Base-by-base conservation (phyloP, 305 asterid genomes). In the Fraxinus albicans region DNA sequence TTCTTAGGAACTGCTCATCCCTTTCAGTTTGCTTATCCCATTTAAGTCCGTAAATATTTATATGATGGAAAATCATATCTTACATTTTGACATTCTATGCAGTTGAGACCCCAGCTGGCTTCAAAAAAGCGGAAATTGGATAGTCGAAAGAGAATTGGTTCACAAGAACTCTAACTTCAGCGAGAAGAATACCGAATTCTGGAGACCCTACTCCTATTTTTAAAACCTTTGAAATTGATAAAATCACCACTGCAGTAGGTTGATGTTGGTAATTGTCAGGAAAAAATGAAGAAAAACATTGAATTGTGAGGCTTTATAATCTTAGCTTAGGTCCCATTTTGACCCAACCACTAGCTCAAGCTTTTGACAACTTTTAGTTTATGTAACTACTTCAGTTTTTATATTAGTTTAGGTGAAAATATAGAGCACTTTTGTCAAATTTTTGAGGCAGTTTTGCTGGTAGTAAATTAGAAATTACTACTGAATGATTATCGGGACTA, bases 71-170 rank as follows among this genome's bases (percentile, higher is more conserved):
- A 60, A 74, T 38, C 38, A 8, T 29, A 29, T 67, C 50, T 60
- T 73, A 74, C 76, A 60, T 65, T 47, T 8, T 79, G 58, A 60
- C 82, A 31, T 79, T 81, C 27, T 77, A 73, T 87, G 88, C 91
- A 91, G 94, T 76, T 88, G 88, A 89, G 88, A 86, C 91, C 91
- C 21, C 89, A 85, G 79, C 86, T 89, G 70, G 86, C 86, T 84
- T 89, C 86, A 65, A 90, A 91, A 80, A 87, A 87, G 84, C 89
- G 87, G 65, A 91, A 75, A 78, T 36, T 85, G 86, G 84, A 86
- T 23, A 12, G 87, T 81, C 77, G 75, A 53, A 89, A 85, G 84
- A 82, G 88, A 72, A 79, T 21, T 53, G 75, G 86, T 65, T 79
- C 85, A 35, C 86, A 80, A 60, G 85, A 81, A 65, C 35, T 1